phyloP scores from a whole-genome alignment of 2,329 filamentous ascomycete species.

The Colletotrichum costaricense region DNA sequence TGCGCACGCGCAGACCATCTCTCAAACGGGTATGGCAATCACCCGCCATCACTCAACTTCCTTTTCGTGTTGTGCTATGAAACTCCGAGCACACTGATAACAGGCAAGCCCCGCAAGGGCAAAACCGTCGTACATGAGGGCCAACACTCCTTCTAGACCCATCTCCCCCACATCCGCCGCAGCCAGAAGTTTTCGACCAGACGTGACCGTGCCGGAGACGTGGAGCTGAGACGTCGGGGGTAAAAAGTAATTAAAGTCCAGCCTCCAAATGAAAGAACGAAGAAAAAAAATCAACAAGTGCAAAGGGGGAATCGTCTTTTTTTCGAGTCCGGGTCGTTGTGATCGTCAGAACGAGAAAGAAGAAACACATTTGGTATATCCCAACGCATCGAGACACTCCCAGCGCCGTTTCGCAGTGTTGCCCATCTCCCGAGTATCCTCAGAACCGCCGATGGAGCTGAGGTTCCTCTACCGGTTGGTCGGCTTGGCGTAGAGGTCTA shows the following conservation, averaged over 20 bases:
- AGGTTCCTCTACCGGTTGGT: constrained; percentile 49
- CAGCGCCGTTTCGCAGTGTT: constrained; percentile 35
- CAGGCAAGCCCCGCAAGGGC: not conserved
- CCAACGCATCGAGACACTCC: constrained; percentile 37
- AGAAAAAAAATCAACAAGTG: constrained; percentile 36
- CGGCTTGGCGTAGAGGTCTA: constrained; percentile 52
- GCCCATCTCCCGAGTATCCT: constrained; percentile 34
- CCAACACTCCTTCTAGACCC: not conserved
- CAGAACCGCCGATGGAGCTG: constrained; percentile 37
- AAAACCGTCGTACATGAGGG: not conserved
- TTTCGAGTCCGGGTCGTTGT: constrained; percentile 36
- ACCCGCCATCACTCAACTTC: constrained; percentile 30
- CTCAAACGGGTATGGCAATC: constrained; percentile 21
- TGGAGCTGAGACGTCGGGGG: not conserved
- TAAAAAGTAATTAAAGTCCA: constrained; percentile 19
- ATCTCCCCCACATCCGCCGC: constrained; percentile 2
- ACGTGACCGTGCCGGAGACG: constrained; percentile 7
- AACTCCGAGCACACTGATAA: constrained; percentile 22
- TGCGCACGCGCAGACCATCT: constrained; percentile 7
- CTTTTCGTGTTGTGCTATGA: constrained; percentile 35
- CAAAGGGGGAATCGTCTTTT: constrained; percentile 35
- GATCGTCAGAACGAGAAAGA: constrained; percentile 33
- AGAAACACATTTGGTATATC: constrained; percentile 37
- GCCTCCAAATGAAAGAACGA: constrained; percentile 28
- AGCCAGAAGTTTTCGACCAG: constrained; percentile 1